phyloP scores from a whole-genome alignment of 2,329 filamentous ascomycete species.

The Exserohilum turcica region DNA sequence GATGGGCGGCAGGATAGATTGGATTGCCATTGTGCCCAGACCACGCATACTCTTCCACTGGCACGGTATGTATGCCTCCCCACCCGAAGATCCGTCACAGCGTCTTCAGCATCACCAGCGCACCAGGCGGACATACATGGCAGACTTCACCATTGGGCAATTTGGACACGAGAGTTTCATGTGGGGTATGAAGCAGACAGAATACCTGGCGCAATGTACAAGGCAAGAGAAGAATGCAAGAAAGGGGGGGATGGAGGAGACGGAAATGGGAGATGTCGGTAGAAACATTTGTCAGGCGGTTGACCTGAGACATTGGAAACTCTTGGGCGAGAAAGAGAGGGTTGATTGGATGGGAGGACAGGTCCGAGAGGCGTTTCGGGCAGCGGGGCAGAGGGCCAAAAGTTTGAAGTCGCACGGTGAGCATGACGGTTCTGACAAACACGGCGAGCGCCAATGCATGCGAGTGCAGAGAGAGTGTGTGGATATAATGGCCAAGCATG shows the following conservation, averaged over 20 bases:
- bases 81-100: slow-evolving; percentile 2
- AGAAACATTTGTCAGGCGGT: background rate
- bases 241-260: background rate
- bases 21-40: background rate
- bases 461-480: too few species aligned
- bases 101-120: slow-evolving; percentile 6
- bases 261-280: background rate
- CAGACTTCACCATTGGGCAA: slow-evolving; percentile 12
- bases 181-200: background rate
- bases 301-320: background rate
- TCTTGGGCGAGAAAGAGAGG: background rate
- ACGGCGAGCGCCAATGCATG: too few species aligned
- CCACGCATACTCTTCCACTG: background rate
- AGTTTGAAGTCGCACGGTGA: background rate
- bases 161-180: slow-evolving; percentile 1
- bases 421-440: background rate
- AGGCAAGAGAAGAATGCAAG: background rate
- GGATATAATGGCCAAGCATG: too few species aligned
- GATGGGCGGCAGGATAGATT: background rate
- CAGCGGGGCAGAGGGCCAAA: background rate
- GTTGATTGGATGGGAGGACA: background rate
- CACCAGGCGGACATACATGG: slow-evolving; percentile 1
- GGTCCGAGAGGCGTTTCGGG: background rate
- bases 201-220: too few species aligned
- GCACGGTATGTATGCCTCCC: background rate